Evolutionary conservation across 2,329 filamentous ascomycete genomes (phyloP).

Genomic region (Didymella pinodella): DNA sequence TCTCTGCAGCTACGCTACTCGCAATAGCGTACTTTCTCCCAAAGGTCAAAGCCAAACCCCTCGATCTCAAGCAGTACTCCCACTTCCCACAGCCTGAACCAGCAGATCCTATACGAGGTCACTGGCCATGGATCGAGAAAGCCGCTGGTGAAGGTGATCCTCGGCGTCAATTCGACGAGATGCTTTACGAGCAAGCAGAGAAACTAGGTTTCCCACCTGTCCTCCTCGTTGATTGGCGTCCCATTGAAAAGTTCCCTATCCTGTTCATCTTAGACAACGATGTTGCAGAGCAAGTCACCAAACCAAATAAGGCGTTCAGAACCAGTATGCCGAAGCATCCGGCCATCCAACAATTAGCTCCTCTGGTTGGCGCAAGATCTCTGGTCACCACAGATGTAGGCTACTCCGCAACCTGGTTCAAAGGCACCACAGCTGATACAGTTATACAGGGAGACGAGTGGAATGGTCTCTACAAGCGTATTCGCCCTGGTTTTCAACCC

Average conservation of each 20-base stretch:
- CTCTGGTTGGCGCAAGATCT: conserved; percentile 27
- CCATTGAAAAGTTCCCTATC: conserved; percentile 26
- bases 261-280: conserved; percentile 28
- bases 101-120: conserved; percentile 26
- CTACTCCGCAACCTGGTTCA: background rate
- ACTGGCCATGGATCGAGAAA: conserved; percentile 32
- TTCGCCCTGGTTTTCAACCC: conserved; percentile 27
- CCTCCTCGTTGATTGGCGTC: conserved; percentile 27
- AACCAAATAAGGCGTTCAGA: conserved; percentile 21
- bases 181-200: conserved; percentile 28
- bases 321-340: conserved; percentile 32
- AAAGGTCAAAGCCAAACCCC: background rate
- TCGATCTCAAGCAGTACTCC: conserved; percentile 25
- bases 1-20: background rate
- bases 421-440: background rate
- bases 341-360: conserved; percentile 25
- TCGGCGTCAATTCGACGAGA: conserved; percentile 28
- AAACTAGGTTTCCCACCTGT: conserved; percentile 30
- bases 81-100: conserved; percentile 30
- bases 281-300: conserved; percentile 31
- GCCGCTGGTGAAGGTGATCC: conserved; percentile 25
- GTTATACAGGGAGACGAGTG: conserved; percentile 23
- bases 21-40: conserved; percentile 1
- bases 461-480: conserved; percentile 23
- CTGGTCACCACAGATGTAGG: conserved; percentile 31